phyloP scores from a whole-genome alignment of 768 basidiomycete species.

The Sarcodon aspratus region DNA sequence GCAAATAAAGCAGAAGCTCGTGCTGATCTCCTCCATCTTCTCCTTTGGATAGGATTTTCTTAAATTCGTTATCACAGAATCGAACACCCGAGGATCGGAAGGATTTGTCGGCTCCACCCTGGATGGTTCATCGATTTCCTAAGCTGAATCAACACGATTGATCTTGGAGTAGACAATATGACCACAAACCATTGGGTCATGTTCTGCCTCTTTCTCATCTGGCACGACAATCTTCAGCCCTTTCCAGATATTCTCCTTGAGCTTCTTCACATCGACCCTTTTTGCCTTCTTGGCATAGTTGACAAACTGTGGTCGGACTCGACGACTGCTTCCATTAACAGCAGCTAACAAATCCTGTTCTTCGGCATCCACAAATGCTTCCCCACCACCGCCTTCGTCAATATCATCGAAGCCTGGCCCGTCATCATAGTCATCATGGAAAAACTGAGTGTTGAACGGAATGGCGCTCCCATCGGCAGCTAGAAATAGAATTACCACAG shows the following conservation, averaged over 20 bases:
- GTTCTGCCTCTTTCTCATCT: constrained; percentile 30
- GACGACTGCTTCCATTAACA: constrained; percentile 64
- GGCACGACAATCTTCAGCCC: constrained; percentile 68
- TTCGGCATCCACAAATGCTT: constrained; percentile 36
- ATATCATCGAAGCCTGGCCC: constrained; percentile 52
- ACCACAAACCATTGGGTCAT: constrained; percentile 14
- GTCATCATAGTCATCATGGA: constrained; percentile 86
- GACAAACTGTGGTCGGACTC: constrained; percentile 78
- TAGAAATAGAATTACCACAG: constrained; percentile 3
- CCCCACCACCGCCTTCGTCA: constrained; percentile 44
- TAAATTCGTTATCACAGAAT: constrained; percentile 73
- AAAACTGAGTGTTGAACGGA: constrained; percentile 95
- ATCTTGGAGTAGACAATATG: too few species aligned
- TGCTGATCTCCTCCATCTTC: constrained; percentile 97
- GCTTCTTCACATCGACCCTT: constrained; percentile 88
- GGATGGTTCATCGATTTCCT: constrained; percentile 44
- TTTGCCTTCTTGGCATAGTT: constrained; percentile 95
- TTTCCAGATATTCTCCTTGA: constrained; percentile 98
- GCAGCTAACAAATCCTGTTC: constrained; percentile 86
- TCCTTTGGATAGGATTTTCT: constrained; percentile 78
- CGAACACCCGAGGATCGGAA: constrained; percentile 56
- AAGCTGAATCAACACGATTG: background rate
- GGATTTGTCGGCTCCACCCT: constrained; percentile 39
- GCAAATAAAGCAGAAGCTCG: constrained; percentile 99
- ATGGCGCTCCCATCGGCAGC: constrained; percentile 40